phyloP scores from a whole-genome alignment of 2,329 filamentous ascomycete genomes.

The Sordariomycetes sp. region DNA sequence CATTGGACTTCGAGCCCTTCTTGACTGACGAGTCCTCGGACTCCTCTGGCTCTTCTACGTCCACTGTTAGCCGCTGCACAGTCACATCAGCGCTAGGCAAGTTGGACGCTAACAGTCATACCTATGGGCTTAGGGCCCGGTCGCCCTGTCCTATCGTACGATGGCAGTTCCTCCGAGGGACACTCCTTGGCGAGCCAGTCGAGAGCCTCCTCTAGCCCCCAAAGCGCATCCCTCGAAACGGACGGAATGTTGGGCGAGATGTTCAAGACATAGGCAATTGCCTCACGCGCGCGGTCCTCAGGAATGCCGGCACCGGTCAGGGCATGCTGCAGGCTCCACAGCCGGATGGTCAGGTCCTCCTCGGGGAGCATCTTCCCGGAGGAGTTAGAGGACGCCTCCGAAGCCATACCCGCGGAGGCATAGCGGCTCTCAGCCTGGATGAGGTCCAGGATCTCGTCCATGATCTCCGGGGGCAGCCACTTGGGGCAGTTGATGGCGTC shows the following conservation, averaged over 20 bases:
- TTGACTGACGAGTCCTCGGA: background rate
- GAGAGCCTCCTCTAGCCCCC: conserved; percentile 77
- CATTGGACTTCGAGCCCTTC: conserved; percentile 1
- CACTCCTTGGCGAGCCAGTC: conserved; percentile 84
- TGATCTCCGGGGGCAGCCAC: conserved; percentile 70
- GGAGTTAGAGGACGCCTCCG: conserved; percentile 19
- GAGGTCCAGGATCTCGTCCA: conserved; percentile 66
- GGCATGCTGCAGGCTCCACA: conserved; percentile 75
- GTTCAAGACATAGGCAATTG: conserved; percentile 52
- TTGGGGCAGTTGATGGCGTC: conserved; percentile 57
- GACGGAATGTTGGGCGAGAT: conserved; percentile 49
- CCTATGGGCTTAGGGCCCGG: conserved; percentile 11
- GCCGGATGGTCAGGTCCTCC: conserved; percentile 63
- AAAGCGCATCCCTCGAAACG: conserved; percentile 52
- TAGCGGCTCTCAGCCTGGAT: conserved; percentile 53
- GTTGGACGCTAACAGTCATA: conserved; percentile 6
- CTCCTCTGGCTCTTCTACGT: background rate
- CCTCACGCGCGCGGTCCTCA: conserved; percentile 45
- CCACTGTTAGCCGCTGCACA: background rate
- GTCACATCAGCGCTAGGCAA: background rate
- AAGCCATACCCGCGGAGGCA: conserved; percentile 16
- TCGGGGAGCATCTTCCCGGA: conserved; percentile 46
- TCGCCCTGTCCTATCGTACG: conserved; percentile 45
- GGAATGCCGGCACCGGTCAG: conserved; percentile 59
- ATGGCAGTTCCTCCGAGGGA: conserved; percentile 52